Percentiles rank a stretch among this genome's conserved stretches.
Conservation (phyloP, 192 early-diverging fungal genomes). For the Chytriomyces confervae region DNA sequence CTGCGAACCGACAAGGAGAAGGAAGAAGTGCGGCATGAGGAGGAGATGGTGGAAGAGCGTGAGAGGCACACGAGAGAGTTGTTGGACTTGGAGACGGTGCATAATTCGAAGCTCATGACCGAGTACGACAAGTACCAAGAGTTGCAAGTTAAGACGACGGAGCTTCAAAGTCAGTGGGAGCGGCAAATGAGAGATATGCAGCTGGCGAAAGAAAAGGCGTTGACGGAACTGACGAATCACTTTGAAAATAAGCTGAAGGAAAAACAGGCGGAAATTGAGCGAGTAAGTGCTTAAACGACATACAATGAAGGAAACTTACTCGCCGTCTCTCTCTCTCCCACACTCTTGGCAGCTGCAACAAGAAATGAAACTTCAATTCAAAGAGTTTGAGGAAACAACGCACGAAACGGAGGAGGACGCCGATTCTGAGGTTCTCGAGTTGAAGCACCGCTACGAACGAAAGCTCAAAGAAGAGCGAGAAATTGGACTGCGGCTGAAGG, state of each 20-base stretch:
- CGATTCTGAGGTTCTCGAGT: constrained; percentile 61
- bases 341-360: constrained; percentile 54
- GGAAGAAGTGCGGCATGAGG: constrained; percentile 64
- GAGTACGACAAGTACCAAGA: constrained; percentile 70
- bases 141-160: constrained; percentile 54
- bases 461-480: constrained; percentile 66
- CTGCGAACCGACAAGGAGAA: constrained; percentile 68
- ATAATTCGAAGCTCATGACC: constrained; percentile 63
- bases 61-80: constrained; percentile 60
- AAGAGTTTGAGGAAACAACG: constrained; percentile 63
- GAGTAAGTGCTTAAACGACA: not conserved
- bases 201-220: constrained; percentile 51
- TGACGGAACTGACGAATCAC: constrained; percentile 58
- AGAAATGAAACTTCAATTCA: constrained; percentile 56
- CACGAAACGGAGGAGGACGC: constrained; percentile 68
- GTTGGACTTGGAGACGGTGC: constrained; percentile 58
- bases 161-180: constrained; percentile 63
- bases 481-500: constrained; percentile 63
- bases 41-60: constrained; percentile 64
- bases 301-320: no score
- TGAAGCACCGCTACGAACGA: constrained; percentile 63
- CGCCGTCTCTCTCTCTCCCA: no score
- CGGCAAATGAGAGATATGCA: constrained; percentile 62
- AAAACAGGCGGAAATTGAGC: constrained; percentile 64
- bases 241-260: constrained; percentile 61